Evolutionary conservation across 2,329 filamentous ascomycete species (phyloP), one percentile per base, ranked within the genome.

Genomic region (Fusarium sp.): DNA sequence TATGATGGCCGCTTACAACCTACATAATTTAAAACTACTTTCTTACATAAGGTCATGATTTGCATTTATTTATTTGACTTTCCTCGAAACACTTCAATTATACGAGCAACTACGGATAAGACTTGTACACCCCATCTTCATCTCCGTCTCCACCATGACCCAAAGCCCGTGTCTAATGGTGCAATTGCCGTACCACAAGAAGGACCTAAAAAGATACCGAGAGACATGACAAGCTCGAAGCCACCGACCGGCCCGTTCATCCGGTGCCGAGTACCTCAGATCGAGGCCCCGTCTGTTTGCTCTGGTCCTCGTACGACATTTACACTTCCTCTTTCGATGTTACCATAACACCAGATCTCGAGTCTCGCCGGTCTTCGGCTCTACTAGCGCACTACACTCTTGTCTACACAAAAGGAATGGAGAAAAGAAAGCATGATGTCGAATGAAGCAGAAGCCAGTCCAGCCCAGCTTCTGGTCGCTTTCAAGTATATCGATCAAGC

Each of bases 291-390:
- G 41, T n/a, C 23, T 20, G n/a, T 28, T 42, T 20, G 23, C 16
- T 51, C 9, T 20, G 34, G 50, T 40, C 21, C 59, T 72, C 69
- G 59, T 70, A 74, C 72, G 65, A 74, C 67, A 50, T 37, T 32
- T 45, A 40, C 27, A 55, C 46, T 40, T 42, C 56, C 63, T 69
- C 62, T 69, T 65, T 55, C 67, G 61, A 67, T 32, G 51, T 51
- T 50, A 40, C 21, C 14, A 40, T 45, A 37, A 37, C 34, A 37
- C 34, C 34, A 37, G 34, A 37, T 37, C 34, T 37, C 34, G 34
- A 37, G 34, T 37, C 34, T 37, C 18, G 34, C 34, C 34, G 34
- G 18, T 37, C 34, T 11, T 12, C 34, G 34, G 34, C 18, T 37
- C 10, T 37, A 37, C 34, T 34, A 48, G 27, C 14, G 27, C 21